These are phyloP conservation scores for Phytopythium aichiense DNA, from an alignment of 352 stramenopile genomes.

Conservation along the genomic window DNA sequence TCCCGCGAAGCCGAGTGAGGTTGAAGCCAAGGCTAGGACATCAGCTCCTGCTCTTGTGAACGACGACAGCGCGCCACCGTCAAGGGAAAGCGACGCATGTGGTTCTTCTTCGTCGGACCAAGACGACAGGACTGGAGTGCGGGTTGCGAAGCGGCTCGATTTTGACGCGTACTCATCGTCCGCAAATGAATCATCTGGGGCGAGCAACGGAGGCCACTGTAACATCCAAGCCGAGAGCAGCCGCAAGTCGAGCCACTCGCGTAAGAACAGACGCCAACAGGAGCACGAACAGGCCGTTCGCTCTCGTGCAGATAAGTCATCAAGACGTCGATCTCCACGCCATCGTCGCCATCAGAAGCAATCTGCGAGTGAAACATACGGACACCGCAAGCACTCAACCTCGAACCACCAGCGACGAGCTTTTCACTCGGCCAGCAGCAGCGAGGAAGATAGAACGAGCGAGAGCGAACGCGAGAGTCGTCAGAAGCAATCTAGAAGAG, in stretches of 20 bases:
- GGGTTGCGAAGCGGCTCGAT: conserved; percentile 4
- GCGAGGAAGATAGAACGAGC: neutral
- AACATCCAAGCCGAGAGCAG: neutral
- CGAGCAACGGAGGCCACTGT: too few species aligned
- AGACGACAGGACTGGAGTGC: neutral
- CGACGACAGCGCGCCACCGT: neutral
- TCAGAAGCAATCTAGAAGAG: neutral
- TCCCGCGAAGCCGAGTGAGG: neutral
- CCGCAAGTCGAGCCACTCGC: neutral
- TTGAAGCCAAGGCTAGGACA: neutral
- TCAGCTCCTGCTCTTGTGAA: neutral
- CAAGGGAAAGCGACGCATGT: neutral
- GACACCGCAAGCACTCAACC: neutral
- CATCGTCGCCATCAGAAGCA: neutral
- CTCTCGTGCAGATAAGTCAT: neutral
- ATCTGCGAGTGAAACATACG: neutral
- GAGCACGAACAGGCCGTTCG: neutral
- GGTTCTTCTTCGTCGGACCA: neutral
- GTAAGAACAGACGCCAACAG: neutral
- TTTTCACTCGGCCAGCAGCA: neutral
- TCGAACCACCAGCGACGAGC: neutral
- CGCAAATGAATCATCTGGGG: neutral
- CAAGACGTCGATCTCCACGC: neutral
- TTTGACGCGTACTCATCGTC: conserved; percentile 7
- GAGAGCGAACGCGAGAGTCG: neutral